Evolutionary conservation across 1,284 basidiomycete genomes (phyloP).

Genomic region (Melampsora larici-populina): DNA sequence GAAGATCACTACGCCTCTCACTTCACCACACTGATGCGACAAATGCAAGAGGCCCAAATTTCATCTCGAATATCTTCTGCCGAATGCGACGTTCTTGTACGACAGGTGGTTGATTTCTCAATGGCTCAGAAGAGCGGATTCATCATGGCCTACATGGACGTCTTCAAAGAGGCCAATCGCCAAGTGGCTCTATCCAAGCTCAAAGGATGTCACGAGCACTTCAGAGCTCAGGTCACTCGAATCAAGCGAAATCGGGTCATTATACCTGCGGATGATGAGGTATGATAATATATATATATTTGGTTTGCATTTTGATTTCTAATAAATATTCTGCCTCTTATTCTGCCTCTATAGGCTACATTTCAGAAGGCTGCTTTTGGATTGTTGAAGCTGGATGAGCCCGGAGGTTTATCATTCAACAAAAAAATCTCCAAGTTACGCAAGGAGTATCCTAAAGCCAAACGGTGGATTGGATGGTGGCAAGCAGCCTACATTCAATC

Average conservation of each 20-base stretch:
- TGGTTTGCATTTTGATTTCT: too few relatives aligned
- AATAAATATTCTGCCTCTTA: too few relatives aligned
- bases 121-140: background rate
- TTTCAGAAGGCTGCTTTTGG: background rate
- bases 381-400: background rate
- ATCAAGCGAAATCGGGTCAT: background rate
- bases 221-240: background rate
- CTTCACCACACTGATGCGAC: too few relatives aligned
- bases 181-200: background rate
- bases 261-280: background rate
- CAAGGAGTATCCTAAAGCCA: background rate
- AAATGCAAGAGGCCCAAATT: too few relatives aligned
- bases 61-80: background rate
- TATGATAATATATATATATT: too few relatives aligned
- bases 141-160: background rate
- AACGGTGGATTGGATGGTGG: slow-evolving; percentile 16
- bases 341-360: too few relatives aligned
- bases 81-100: background rate
- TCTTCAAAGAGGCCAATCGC: background rate
- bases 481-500: background rate
- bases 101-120: background rate
- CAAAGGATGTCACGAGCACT: background rate
- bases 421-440: background rate
- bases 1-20: too few relatives aligned
- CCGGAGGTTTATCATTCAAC: background rate